Evolutionary conservation across 1,284 basidiomycete species (phyloP).

Genomic region (Tylopilus orsonianus): DNA sequence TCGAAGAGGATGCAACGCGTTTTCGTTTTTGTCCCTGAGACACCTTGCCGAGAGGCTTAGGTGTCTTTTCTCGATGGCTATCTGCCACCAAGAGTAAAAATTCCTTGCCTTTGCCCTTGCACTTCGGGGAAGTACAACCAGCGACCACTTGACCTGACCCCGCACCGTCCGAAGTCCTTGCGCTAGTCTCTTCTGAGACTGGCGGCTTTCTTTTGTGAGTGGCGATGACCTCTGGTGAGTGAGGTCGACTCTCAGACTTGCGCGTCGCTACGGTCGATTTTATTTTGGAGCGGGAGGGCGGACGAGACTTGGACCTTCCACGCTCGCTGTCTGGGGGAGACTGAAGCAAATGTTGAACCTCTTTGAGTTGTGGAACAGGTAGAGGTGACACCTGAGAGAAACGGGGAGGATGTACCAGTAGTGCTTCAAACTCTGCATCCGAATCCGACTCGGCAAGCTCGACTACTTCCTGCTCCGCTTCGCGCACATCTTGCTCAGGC

Average conservation of each 20-base stretch:
- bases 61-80: constrained; percentile 8
- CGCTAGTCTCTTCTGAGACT: not conserved
- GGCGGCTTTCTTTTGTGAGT: constrained; percentile 5
- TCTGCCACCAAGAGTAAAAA: constrained; percentile 1
- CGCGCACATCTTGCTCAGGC: constrained; percentile 13
- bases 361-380: not conserved
- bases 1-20: constrained; percentile 19
- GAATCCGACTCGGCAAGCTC: constrained; percentile 39
- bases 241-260: constrained; percentile 8
- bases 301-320: constrained; percentile 15
- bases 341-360: constrained; percentile 12
- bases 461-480: constrained; percentile 31
- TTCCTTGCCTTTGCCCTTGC: constrained; percentile 26
- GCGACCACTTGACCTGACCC: constrained; percentile 1
- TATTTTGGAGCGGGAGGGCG: constrained; percentile 3
- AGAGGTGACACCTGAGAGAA: constrained; percentile 11
- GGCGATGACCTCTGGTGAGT: constrained; percentile 8
- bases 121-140: not conserved
- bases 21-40: constrained; percentile 25
- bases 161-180: not conserved
- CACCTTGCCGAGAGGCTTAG: constrained; percentile 10
- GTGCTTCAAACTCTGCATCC: constrained; percentile 31
- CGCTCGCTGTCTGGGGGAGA: constrained; percentile 20
- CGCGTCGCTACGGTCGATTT: not conserved
- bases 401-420: constrained; percentile 28